phyloP scores from a whole-genome alignment of 148 eudicot genomes.

The Polygonum maritimum region DNA sequence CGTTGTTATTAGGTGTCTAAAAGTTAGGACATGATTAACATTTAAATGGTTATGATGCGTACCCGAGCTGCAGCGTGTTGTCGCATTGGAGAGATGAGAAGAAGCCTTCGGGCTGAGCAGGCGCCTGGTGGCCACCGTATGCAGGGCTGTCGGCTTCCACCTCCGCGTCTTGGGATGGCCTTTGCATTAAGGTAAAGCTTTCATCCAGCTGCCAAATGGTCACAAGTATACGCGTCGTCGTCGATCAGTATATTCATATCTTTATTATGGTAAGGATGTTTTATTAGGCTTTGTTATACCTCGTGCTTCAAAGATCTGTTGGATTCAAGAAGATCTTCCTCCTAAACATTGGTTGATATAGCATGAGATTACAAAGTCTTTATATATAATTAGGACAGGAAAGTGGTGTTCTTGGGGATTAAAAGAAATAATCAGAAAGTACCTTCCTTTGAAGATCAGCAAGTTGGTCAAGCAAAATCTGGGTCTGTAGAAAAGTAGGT shows the following conservation, averaged over 20 bases:
- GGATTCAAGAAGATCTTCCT: constrained; percentile 39
- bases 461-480: constrained; percentile 60
- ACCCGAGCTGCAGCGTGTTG: constrained; percentile 10
- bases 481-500: constrained; percentile 37
- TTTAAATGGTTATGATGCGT: not conserved
- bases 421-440: not conserved
- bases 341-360: constrained; percentile 25
- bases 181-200: constrained; percentile 18
- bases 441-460: constrained; percentile 66
- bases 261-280: no score
- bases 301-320: constrained; percentile 46
- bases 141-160: not conserved
- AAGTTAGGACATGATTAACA: not conserved
- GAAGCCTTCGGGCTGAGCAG: not conserved
- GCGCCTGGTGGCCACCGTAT: not conserved
- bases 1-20: no score
- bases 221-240: no score
- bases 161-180: not conserved
- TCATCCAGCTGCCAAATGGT: constrained; percentile 33
- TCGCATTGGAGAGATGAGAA: constrained; percentile 7
- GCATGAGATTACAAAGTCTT: not conserved
- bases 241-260: no score
- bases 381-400: not conserved
- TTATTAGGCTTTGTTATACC: constrained; percentile 24
- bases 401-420: not conserved